A percentile compares a stretch with the other conserved stretches of the same genome.
These are phyloP conservation scores for Chlamydomonas applanata DNA, from an alignment of 139 green algal genomes.

Conservation along the genomic window DNA sequence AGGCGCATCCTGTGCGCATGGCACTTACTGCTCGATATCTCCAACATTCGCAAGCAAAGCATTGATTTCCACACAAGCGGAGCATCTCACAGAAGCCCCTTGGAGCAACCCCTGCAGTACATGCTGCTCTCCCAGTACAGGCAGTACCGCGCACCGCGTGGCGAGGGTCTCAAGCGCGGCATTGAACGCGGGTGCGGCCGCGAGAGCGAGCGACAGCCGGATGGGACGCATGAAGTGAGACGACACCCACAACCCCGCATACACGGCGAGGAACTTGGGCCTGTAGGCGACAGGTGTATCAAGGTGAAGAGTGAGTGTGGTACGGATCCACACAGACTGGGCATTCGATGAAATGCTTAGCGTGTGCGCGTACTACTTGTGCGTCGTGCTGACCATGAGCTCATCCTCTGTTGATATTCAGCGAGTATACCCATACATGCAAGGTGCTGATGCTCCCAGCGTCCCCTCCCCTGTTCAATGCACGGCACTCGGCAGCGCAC, in stretches of 20 bases:
- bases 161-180: slow-evolving; percentile 18
- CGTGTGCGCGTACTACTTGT: too few species aligned
- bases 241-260: slow-evolving; percentile 38
- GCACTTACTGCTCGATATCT: not conserved
- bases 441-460: slow-evolving; percentile 40
- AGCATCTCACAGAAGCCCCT: too few species aligned
- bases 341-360: too few species aligned
- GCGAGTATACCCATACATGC: too few species aligned
- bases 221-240: slow-evolving; percentile 41
- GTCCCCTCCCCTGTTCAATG: slow-evolving; percentile 39
- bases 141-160: not conserved
- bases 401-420: too few species aligned
- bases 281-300: not conserved
- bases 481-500: too few species aligned
- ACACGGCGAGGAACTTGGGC: slow-evolving; percentile 38
- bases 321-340: not conserved
- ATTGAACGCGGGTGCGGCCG: slow-evolving; percentile 44
- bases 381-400: too few species aligned
- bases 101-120: not conserved
- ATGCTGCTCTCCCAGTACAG: not conserved
- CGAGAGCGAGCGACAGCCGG: slow-evolving; percentile 39
- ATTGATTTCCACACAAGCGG: too few species aligned
- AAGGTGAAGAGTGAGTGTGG: not conserved
- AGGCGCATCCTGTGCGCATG: not conserved
- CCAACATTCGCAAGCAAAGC: too few species aligned